A percentile compares a stretch with the other conserved stretches of the same genome.
Evolutionary conservation across 1,139 yeast species (phyloP).

Genomic region (Debaryomycetaceae sp.): DNA sequence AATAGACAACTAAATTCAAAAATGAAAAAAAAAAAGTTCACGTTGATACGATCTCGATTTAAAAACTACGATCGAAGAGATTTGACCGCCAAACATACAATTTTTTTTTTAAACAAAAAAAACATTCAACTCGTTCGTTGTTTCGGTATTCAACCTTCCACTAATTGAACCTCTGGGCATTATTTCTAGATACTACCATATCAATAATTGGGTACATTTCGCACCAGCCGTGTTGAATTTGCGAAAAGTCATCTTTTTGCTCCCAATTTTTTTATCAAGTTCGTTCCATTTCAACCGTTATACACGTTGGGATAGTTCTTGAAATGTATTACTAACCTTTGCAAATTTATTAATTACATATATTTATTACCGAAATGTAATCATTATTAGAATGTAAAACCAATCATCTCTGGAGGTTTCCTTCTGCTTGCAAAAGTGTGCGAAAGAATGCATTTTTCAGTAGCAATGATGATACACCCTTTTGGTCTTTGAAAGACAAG

Average conservation of each 20-base stretch:
- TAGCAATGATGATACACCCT: too few species aligned
- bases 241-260: background rate
- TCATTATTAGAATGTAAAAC: too few species aligned
- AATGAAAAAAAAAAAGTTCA: background rate
- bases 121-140: background rate
- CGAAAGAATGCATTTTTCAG: too few species aligned
- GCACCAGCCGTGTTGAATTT: background rate
- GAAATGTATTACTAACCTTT: background rate
- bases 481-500: too few species aligned
- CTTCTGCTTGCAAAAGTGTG: too few species aligned
- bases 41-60: background rate
- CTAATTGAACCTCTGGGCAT: too few species aligned
- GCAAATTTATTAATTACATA: background rate
- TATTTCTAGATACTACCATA: too few species aligned
- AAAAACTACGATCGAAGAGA: background rate
- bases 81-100: background rate
- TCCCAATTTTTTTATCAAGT: background rate
- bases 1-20: background rate
- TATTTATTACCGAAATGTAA: too few species aligned
- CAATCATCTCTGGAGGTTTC: too few species aligned
- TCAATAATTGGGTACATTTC: background rate
- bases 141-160: background rate
- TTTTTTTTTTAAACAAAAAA: too few species aligned
- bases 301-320: background rate
- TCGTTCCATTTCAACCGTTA: background rate